Conservation (phyloP, 2,329 filamentous ascomycete genomes). For the Dactylonectria estremocensis region DNA sequence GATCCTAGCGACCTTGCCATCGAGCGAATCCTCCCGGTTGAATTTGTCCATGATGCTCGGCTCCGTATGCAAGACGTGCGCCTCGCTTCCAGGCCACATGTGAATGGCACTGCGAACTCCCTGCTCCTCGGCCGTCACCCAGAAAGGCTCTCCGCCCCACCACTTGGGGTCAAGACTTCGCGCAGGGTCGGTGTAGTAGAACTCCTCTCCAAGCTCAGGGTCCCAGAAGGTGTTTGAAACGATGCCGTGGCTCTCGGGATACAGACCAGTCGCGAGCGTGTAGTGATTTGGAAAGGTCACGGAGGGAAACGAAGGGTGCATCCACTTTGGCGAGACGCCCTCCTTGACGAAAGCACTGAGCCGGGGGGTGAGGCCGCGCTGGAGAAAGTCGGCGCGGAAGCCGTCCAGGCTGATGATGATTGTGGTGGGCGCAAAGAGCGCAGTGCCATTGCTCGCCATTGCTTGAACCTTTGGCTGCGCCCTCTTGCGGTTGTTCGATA, state of each 20-base stretch:
- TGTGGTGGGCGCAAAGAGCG: slow-evolving; percentile 91
- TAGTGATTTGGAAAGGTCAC: slow-evolving; percentile 98
- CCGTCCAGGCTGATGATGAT: slow-evolving; percentile 95
- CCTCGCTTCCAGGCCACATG: slow-evolving; percentile 99
- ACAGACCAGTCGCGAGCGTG: slow-evolving; percentile 90
- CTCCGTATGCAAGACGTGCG: slow-evolving; percentile 81
- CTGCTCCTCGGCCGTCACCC: slow-evolving; percentile 91
- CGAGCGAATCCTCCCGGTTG: slow-evolving; percentile 82
- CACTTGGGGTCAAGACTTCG: slow-evolving; percentile 88
- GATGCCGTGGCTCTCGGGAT: slow-evolving; percentile 93
- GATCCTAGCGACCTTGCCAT: slow-evolving; percentile 83
- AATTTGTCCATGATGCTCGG: slow-evolving; percentile 88
- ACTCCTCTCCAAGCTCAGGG: slow-evolving; percentile 80
- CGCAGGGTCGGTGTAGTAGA: slow-evolving; percentile 86
- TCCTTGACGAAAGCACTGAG: slow-evolving; percentile 84
- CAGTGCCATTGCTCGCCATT: slow-evolving; percentile 84
- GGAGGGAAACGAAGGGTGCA: slow-evolving; percentile 94
- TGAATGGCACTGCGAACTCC: slow-evolving; percentile 87
- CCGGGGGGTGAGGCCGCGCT: slow-evolving; percentile 85
- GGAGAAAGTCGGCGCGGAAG: slow-evolving; percentile 94
- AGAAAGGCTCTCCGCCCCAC: slow-evolving; percentile 96
- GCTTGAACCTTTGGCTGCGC: slow-evolving; percentile 43
- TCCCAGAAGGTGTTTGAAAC: slow-evolving; percentile 98
- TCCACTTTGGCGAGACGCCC: slow-evolving; percentile 91
- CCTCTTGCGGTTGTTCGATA: slow-evolving; percentile 64